phyloP scores from a whole-genome alignment of 1,139 yeast genomes.

The Pneumocystis wakefieldiae region DNA sequence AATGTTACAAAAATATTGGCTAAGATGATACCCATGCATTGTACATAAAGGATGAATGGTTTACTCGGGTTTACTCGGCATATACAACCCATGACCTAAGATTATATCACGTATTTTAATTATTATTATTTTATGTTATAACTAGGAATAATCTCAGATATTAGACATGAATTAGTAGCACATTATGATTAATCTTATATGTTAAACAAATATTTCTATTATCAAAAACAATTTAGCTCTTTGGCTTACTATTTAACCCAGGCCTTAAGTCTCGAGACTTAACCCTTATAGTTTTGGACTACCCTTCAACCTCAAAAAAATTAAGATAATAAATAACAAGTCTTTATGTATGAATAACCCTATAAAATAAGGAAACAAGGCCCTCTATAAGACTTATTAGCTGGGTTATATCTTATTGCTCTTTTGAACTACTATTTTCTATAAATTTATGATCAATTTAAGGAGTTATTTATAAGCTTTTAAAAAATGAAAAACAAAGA shows the following conservation, averaged over 20 bases:
- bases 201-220: no score
- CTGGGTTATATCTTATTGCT: neutral
- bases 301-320: no score
- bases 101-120: neutral
- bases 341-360: no score
- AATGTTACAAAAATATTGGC: neutral
- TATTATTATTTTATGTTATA: neutral
- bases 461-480: neutral
- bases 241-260: no score
- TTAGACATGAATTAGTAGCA: neutral
- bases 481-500: neutral
- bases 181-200: no score
- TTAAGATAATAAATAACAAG: no score
- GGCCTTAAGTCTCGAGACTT: no score
- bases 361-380: no score
- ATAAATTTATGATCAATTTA: neutral
- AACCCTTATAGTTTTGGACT: no score
- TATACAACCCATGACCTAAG: neutral
- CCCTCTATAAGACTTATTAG: no score
- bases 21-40: neutral
- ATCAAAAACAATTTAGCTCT: no score
- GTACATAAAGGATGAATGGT: neutral
- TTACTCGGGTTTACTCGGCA: neutral
- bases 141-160: neutral
- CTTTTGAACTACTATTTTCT: neutral